Evolutionary conservation across 345 rosid genomes (phyloP).

Genomic region (Anastatica hierochuntica): DNA sequence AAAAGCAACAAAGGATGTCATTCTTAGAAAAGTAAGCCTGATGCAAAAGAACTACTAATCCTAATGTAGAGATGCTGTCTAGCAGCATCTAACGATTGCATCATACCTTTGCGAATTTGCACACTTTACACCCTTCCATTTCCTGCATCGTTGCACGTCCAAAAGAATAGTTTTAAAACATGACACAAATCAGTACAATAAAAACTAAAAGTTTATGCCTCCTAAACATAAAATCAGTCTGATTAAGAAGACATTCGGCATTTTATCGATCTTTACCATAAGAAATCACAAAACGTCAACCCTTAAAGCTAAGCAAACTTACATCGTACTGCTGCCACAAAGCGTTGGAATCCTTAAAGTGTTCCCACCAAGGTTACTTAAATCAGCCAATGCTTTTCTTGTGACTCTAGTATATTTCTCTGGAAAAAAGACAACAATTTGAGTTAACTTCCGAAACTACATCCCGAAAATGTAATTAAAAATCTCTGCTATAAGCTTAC

Average conservation of each 20-base stretch:
- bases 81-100: not conserved
- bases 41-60: not conserved
- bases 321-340: slow-evolving; percentile 50
- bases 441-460: not conserved
- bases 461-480: not conserved
- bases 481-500: slow-evolving; percentile 25
- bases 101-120: slow-evolving; percentile 20
- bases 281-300: not conserved
- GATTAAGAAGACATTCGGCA: not conserved
- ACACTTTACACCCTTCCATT: slow-evolving; percentile 22
- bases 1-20: not conserved
- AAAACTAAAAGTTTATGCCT: not conserved
- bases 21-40: not conserved
- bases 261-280: not conserved
- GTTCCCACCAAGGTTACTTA: slow-evolving; percentile 46
- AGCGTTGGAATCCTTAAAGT: slow-evolving; percentile 18
- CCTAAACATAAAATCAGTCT: not conserved
- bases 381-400: slow-evolving; percentile 73
- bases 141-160: slow-evolving; percentile 20
- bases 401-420: slow-evolving; percentile 27
- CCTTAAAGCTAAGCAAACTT: slow-evolving; percentile 25
- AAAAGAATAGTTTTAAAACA: not conserved
- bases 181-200: not conserved
- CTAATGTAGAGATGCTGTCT: not conserved
- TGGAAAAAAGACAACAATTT: slow-evolving; percentile 19